Evolutionary conservation across 768 basidiomycete species (phyloP), one percentile per base, ranked within the genome.

Genomic region (Zangia roseola): DNA sequence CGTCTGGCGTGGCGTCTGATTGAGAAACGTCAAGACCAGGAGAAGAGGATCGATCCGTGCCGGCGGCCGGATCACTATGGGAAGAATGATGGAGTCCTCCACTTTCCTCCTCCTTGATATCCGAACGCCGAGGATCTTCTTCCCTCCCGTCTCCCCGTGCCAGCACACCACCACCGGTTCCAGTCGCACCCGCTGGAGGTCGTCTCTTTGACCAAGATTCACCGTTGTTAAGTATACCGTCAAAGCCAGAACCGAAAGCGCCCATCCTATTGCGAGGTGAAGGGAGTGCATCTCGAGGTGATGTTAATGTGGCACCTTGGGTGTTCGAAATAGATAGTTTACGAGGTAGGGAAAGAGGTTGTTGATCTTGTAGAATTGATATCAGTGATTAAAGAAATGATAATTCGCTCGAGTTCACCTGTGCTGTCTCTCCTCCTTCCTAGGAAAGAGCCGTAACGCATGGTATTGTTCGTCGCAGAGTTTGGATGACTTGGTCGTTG

Each of bases 201-300:
- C 85, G 81, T 57, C 83, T 77, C 56, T 82, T 75, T 12, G 83
- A 71, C 88, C 88, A 88, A 25, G 84, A 79, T 44, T 90, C 88
- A 40, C 82, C 83, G 42, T 71, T 74, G 45, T 64, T 74, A 41
- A 90, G 71, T 10, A 89, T 79, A n/a, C 87, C 87, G 57, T 91
- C 88, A 55, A 90, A 88, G 48, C 78, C 78, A 46, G 81, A 71
- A 19, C 76, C 71, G 56, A 76, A 76, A 10, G 81, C 76, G 47
- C 80, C 72, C 45, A 87, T 81, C 52, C 74, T 75, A 40, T 67
- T 68, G 45, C 88, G 84, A 56, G 88, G 86, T 30, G 88, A 87
- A 36, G 81, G 78, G 46, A 81, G 69, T 5, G 55, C 61, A 42
- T 87, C 86, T 40, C 86, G 83, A 33, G 86, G 77, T 37, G 83